phyloP scores from a whole-genome alignment of 768 basidiomycete species.

The Calocybe indica region DNA sequence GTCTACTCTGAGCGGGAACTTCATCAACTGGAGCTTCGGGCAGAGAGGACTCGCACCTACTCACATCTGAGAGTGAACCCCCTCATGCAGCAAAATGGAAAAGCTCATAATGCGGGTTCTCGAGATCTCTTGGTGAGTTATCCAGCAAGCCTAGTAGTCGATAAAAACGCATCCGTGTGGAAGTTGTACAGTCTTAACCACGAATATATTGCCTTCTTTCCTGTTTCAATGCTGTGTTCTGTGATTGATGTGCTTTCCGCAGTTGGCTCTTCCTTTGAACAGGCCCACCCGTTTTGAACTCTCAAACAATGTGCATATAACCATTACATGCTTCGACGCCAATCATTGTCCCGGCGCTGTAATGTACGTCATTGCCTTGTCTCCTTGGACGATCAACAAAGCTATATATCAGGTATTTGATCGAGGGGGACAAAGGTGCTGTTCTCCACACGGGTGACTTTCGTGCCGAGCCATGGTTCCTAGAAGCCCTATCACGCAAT shows the following conservation, averaged over 20 bases:
- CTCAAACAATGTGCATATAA: slow-evolving; percentile 50
- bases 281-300: slow-evolving; percentile 60
- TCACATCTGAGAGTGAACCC: slow-evolving; percentile 62
- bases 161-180: no score
- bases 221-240: not conserved
- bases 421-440: slow-evolving; percentile 63
- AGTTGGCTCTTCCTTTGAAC: slow-evolving; percentile 59
- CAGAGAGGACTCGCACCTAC: slow-evolving; percentile 53
- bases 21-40: slow-evolving; percentile 42
- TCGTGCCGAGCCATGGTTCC: slow-evolving; percentile 78
- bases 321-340: slow-evolving; percentile 79
- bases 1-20: slow-evolving; percentile 59
- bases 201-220: not conserved
- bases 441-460: slow-evolving; percentile 94
- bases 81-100: slow-evolving; percentile 38
- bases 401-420: slow-evolving; percentile 59
- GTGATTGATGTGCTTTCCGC: not conserved
- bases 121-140: slow-evolving; percentile 63
- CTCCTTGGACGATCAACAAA: not conserved
- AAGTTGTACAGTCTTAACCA: no score
- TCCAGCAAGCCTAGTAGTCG: no score
- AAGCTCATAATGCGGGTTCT: slow-evolving; percentile 40
- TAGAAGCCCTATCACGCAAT: slow-evolving; percentile 62
- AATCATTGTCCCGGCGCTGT: slow-evolving; percentile 95
- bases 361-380: slow-evolving; percentile 49